Base-by-base conservation (phyloP, 768 basidiomycete genomes). In the Trametes punicea region DNA sequence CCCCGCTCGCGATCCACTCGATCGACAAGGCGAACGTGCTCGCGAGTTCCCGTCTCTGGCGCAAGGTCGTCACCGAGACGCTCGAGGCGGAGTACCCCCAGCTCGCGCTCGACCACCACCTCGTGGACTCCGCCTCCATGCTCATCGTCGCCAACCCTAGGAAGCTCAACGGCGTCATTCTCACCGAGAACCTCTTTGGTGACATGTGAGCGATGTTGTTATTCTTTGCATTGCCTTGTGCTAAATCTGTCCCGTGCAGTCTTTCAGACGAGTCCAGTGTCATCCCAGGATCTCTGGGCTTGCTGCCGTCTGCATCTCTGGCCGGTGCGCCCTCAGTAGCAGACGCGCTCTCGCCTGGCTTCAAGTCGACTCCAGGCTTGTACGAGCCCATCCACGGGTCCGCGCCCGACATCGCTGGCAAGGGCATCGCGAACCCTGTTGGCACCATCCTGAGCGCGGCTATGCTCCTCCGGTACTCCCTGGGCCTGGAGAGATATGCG, bases 371-470 rank as follows among this genome's bases (percentile, higher is more conserved):
- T 2, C 73, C 82, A 16, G 97, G 97, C 38, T 75, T 99, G 39
- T 99, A 99, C 77, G 97, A 99, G 74, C 97, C 97, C 46, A 97
- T 97, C 62, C 93, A 96, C 67, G 97, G 97, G 51, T 98, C 97
- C 6, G 97, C 97, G 6, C 97, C 96, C 51, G 93, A 97, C 67
- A 98, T 98, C 58, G 93, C 87, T 59, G 92, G 93, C 50, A 81
- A 86, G 65, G 81, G 83, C 45, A 90, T 93, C 48, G 91, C 93
- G 30, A 99, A 99, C 75, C 97, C 97, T 26, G 75, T 98, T 51
- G 97, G 96, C 34, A 88, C 97, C 26, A 98, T 99, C 67, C 90
- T 96, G 60, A 95, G 93, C 30, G 93, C 95, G 3, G 93, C 96
- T 5, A 80, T 99, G 70, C 91, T 99, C 83, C 82, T 99, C 58